phyloP scores from a whole-genome alignment of 2,329 filamentous ascomycete species.

The Exophiala phaeomuriformis region DNA sequence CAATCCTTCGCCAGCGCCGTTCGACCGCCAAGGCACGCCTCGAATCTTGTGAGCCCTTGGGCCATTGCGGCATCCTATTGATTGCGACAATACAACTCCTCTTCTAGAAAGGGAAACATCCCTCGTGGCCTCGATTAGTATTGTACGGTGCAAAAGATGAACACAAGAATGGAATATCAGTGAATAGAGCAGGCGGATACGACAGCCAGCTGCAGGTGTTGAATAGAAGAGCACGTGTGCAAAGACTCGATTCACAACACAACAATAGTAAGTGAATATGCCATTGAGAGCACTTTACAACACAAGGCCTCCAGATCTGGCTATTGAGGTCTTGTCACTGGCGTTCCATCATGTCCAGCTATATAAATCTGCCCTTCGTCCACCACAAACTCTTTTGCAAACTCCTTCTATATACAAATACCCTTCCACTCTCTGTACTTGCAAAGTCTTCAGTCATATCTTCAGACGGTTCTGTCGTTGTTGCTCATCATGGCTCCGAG shows the following conservation, averaged over 20 bases:
- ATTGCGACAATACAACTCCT: not conserved
- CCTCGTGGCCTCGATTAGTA: not conserved
- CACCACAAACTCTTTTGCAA: not conserved
- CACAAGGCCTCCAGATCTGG: not conserved
- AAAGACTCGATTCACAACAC: slow-evolving; percentile 4
- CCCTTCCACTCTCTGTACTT: not conserved
- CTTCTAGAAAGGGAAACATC: not conserved
- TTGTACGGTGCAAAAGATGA: not conserved
- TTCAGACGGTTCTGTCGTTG: not conserved
- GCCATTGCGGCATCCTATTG: not conserved
- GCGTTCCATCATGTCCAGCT: not conserved
- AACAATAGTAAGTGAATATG: slow-evolving; percentile 17
- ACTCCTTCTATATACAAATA: not conserved
- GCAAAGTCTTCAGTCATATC: not conserved
- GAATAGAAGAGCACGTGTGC: slow-evolving; percentile 9
- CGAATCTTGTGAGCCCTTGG: not conserved
- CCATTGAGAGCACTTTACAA: slow-evolving; percentile 3
- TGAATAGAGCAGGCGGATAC: slow-evolving; percentile 9
- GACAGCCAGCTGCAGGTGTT: slow-evolving; percentile 17
- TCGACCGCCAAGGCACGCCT: not conserved
- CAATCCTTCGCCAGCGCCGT: not conserved
- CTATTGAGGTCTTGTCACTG: slow-evolving; percentile 6
- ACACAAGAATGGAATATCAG: slow-evolving; percentile 5
- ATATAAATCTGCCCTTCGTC: not conserved
- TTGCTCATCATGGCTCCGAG: slow-evolving; percentile 11